A percentile compares a stretch with the other conserved stretches of the same genome.
Conservation (phyloP, 1,284 basidiomycete genomes). For the Rhodotorula sp. region DNA sequence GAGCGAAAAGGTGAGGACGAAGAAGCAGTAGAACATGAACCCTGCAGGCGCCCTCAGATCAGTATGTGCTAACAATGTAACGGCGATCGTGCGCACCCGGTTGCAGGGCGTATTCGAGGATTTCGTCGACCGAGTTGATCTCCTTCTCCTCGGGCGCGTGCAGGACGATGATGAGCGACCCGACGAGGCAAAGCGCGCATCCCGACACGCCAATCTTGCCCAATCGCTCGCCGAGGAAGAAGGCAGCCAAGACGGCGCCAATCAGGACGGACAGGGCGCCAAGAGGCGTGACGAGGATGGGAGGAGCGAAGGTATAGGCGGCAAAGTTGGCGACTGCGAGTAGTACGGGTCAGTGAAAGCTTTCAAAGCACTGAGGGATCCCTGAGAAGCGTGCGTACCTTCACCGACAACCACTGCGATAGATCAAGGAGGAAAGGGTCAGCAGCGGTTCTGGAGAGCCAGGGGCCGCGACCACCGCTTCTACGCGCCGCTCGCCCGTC, state of each 20-base stretch:
- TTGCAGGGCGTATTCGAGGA: slow-evolving; percentile 82
- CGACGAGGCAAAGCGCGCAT: slow-evolving; percentile 83
- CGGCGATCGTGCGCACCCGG: slow-evolving; percentile 64
- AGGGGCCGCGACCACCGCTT: neutral
- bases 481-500: neutral
- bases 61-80: neutral
- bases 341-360: slow-evolving; percentile 1
- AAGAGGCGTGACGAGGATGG: slow-evolving; percentile 93
- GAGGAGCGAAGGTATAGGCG: slow-evolving; percentile 96
- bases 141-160: slow-evolving; percentile 96
- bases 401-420: slow-evolving; percentile 83
- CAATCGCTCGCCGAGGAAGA: slow-evolving; percentile 77
- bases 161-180: slow-evolving; percentile 91
- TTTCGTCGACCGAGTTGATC: slow-evolving; percentile 91
- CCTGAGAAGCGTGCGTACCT: slow-evolving; percentile 57
- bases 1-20: slow-evolving; percentile 75
- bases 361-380: too few relatives aligned
- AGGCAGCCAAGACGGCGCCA: slow-evolving; percentile 63
- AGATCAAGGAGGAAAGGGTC: neutral
- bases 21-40: slow-evolving; percentile 84
- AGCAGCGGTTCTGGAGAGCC: neutral
- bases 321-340: slow-evolving; percentile 91
- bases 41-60: slow-evolving; percentile 57
- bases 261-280: slow-evolving; percentile 97
- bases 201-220: slow-evolving; percentile 91